Conservation (phyloP, 2,329 filamentous ascomycete species). For the Aureobasidium sp. region DNA sequence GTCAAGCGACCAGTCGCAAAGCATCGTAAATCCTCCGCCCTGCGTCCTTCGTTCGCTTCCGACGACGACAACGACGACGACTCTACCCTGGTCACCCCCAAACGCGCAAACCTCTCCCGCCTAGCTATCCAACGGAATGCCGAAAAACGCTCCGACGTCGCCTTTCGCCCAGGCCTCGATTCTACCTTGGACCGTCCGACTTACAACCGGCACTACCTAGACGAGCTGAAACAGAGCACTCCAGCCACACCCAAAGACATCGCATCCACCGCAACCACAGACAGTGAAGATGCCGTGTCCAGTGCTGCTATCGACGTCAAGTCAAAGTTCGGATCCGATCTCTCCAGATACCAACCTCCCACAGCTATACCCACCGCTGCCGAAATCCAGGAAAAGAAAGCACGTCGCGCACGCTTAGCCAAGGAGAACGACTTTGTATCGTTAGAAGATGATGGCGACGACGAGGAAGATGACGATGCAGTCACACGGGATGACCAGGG, state of each 20-base stretch:
- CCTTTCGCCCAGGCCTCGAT: conserved; percentile 40
- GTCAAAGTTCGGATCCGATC: conserved; percentile 46
- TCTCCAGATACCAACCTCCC: conserved; percentile 27
- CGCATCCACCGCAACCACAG: conserved; percentile 23
- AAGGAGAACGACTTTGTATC: conserved; percentile 59
- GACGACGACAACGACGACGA: conserved; percentile 43
- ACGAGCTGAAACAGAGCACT: conserved; percentile 77
- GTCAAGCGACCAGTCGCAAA: conserved; percentile 47
- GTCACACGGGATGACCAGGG: conserved; percentile 33
- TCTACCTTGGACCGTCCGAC: conserved; percentile 58
- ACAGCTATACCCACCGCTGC: conserved; percentile 65
- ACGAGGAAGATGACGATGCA: conserved; percentile 32
- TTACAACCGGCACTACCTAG: conserved; percentile 80
- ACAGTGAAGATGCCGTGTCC: conserved; percentile 32
- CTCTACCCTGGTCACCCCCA: conserved; percentile 49
- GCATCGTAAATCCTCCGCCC: conserved; percentile 60
- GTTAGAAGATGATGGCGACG: conserved; percentile 50
- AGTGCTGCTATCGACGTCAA: conserved; percentile 36
- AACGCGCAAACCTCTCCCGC: conserved; percentile 53
- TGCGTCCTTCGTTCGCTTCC: conserved; percentile 67
- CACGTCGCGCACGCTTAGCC: conserved; percentile 72
- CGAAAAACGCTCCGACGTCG: conserved; percentile 44
- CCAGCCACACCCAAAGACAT: conserved; percentile 68
- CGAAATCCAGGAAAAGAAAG: conserved; percentile 86
- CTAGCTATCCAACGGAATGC: conserved; percentile 60